Base-by-base conservation (phyloP, 331 rosid genomes). In the Quercus lobata region DNA sequence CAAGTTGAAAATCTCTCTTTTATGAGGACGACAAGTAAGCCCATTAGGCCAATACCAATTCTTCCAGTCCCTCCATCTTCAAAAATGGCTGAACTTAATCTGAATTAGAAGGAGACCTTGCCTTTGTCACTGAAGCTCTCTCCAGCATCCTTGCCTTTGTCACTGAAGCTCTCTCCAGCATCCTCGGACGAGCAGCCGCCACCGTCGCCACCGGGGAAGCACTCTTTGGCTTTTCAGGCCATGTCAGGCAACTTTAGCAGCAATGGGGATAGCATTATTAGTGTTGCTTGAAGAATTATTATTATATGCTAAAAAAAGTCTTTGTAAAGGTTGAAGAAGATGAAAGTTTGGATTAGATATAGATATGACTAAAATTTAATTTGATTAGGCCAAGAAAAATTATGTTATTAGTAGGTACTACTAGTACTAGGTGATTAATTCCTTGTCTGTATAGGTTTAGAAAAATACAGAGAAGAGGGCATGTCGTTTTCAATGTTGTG, bases 31-130 rank as follows among this genome's bases (percentile, higher is more conserved):
- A 27, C 56, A 14, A 19, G 77, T n/a, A 88, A 82, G 81, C 84
- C 84, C 30, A 71, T 85, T 34, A 91, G 93, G 88, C 97, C 97
- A 25, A 90, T 87, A 46, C 93, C 92, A 44, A 88, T 87, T 41
- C 83, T 88, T 73, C 94, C 94, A 4, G 73, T 84, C 25, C 90
- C 92, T 75, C 95, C 97, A 14, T 91, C 90, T 21, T 74, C 89
- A 3, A 94, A 91, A 81, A 72, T 92, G 92, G 91, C 97, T 4
- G 85, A 80, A 25, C 80, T 91, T 34, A 90, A 88, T 54, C 72
- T 92, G 81, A 92, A 85, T 53, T 88, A 83, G 54, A 88, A 41
- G 6, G 86, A 83, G 14, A 85, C 92, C 19, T 60, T 80, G 29
- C 86, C 94, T 5, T 73, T 90, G 77, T 86, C 93, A 17, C 80